Conservation (phyloP, 495 filamentous ascomycete species). For the Penicillium antarcticum region DNA sequence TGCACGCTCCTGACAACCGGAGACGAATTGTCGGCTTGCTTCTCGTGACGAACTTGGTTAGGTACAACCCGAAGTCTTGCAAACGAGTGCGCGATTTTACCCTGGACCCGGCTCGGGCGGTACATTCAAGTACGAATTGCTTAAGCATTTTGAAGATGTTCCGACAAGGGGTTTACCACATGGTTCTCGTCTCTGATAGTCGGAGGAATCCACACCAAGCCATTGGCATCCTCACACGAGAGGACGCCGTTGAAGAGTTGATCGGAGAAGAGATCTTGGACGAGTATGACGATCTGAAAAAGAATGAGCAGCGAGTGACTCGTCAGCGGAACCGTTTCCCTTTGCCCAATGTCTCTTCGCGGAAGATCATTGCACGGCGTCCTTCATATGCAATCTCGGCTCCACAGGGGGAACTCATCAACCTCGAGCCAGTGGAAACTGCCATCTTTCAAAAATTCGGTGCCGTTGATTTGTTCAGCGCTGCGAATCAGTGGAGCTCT, state of each 20-base stretch:
- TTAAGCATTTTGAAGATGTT: slow-evolving; percentile 97
- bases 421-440: not conserved
- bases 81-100: slow-evolving; percentile 78
- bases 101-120: slow-evolving; percentile 85
- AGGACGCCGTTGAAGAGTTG: slow-evolving; percentile 92
- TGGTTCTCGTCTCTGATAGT: slow-evolving; percentile 72
- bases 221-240: slow-evolving; percentile 83
- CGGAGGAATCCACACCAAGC: slow-evolving; percentile 81
- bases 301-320: slow-evolving; percentile 81
- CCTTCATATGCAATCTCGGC: slow-evolving; percentile 19
- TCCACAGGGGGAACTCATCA: slow-evolving; percentile 21
- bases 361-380: slow-evolving; percentile 45
- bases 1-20: slow-evolving; percentile 73
- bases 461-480: slow-evolving; percentile 1
- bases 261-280: slow-evolving; percentile 86
- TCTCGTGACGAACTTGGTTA: slow-evolving; percentile 90
- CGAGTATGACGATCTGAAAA: slow-evolving; percentile 87
- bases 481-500: slow-evolving; percentile 3
- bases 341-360: not conserved
- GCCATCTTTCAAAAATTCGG: not conserved
- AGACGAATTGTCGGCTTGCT: slow-evolving; percentile 93
- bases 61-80: slow-evolving; percentile 87
- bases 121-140: slow-evolving; percentile 83
- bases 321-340: slow-evolving; percentile 63
- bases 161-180: slow-evolving; percentile 93